phyloP scores from a whole-genome alignment of 768 basidiomycete genomes.

The Leccinum sublutescens region DNA sequence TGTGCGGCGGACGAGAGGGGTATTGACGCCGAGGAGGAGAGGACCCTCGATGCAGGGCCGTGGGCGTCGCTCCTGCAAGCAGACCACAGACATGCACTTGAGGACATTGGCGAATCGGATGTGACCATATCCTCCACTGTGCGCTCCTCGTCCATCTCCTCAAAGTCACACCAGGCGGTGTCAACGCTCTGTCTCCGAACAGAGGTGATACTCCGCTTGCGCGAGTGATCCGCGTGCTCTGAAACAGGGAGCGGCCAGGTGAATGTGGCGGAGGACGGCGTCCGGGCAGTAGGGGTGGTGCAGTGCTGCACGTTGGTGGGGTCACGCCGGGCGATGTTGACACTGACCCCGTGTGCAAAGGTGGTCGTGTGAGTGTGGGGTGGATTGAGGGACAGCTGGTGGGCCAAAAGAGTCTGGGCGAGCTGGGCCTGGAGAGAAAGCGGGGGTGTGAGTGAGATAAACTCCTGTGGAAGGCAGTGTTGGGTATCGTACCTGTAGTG shows the following conservation, averaged over 20 bases:
- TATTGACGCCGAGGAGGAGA: conserved; percentile 22
- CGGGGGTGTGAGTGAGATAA: conserved; percentile 15
- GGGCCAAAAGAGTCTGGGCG: conserved; percentile 41
- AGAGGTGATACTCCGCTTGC: conserved; percentile 29
- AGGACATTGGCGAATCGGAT: conserved; percentile 30
- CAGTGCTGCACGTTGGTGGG: conserved; percentile 39
- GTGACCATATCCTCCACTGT: conserved; percentile 47
- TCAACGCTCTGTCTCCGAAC: conserved; percentile 25
- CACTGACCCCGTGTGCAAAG: conserved; percentile 21
- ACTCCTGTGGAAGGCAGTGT: conserved; percentile 9
- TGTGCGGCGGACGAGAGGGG: conserved; percentile 11
- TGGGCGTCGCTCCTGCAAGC: conserved; percentile 18
- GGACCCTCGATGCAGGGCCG: conserved; percentile 17
- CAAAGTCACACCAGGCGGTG: conserved; percentile 31
- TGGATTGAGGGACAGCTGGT: conserved; percentile 27
- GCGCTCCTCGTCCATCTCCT: conserved; percentile 45
- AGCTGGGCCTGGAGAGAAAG: conserved; percentile 40
- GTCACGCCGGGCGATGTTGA: conserved; percentile 28
- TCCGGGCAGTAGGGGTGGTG: conserved; percentile 39
- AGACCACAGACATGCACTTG: conserved; percentile 25
- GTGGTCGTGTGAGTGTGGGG: conserved; percentile 16
- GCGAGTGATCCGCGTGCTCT: conserved; percentile 23
- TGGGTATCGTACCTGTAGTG: conserved; percentile 41
- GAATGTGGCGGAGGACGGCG: conserved; percentile 31
- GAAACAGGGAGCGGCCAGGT: conserved; percentile 29